These are phyloP conservation scores for Passiflora organensis DNA, from an alignment of 345 rosid species.

Conservation along the genomic window DNA sequence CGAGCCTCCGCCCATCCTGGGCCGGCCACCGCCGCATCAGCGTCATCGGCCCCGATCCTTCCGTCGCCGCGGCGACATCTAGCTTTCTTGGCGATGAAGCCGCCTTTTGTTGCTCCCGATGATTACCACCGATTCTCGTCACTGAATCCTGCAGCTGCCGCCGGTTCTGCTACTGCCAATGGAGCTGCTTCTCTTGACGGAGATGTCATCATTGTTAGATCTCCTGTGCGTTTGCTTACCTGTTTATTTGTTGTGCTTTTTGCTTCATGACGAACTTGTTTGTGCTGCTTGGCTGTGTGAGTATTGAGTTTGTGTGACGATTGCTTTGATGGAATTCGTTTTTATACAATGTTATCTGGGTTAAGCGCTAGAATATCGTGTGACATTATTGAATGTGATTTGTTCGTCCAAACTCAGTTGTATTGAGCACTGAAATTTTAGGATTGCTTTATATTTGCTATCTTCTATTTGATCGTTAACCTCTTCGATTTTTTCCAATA, in stretches of 20 bases:
- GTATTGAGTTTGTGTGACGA: not conserved
- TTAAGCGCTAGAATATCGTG: no score
- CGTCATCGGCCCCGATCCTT: slow-evolving; percentile 38
- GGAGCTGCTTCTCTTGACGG: slow-evolving; percentile 45
- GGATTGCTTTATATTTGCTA: not conserved
- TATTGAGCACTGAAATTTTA: not conserved
- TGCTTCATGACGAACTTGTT: not conserved
- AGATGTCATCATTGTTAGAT: slow-evolving; percentile 60
- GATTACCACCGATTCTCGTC: slow-evolving; percentile 65
- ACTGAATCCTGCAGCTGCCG: not conserved
- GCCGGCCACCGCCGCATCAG: slow-evolving; percentile 26
- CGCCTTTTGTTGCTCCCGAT: slow-evolving; percentile 61
- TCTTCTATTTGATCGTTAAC: not conserved
- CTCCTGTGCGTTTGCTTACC: slow-evolving; percentile 55
- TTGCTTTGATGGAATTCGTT: no score
- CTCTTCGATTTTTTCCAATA: no score
- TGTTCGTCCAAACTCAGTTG: not conserved
- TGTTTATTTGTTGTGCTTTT: not conserved
- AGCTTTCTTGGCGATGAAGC: slow-evolving; percentile 64
- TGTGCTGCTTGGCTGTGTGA: slow-evolving; percentile 11
- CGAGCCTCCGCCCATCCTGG: slow-evolving; percentile 40
- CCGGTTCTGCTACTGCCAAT: not conserved
- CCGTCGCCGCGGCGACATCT: slow-evolving; percentile 70
- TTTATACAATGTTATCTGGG: no score
- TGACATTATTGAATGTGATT: not conserved